Base-by-base conservation (phyloP, 768 basidiomycete species). In the Holtermannia corniformis region DNA sequence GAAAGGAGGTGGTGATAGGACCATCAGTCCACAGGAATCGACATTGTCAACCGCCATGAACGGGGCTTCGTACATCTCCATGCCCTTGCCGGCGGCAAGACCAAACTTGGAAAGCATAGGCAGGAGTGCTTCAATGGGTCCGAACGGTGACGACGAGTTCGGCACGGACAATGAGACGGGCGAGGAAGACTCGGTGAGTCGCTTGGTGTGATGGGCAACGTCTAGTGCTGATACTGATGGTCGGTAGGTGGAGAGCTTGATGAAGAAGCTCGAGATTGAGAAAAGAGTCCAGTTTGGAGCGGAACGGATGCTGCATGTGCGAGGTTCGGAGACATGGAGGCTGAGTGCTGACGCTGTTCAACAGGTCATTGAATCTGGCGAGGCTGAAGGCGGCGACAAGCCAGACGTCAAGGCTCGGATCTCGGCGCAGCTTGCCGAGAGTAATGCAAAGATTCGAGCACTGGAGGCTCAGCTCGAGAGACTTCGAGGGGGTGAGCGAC, bases 281-380 rank as follows among this genome's bases (percentile, higher is more conserved):
- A 81, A 81, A 56, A 78, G 85, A 50, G 88, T 95, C 56, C 88
- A 82, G 68, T 89, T 90, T 71, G 91, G 91, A 11, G 91, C 91
- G 0, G 88, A 92, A 75, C 90, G 86, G 60, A 78, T 96, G 56
- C 75, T 95, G 13, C 81, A 82, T 60, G 83, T 86, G 73, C 73
- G 77, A 26, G 64, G 82, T 40, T 76, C 83, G 82, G 54, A 62
- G 76, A 72, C 11, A 37, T 32, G 49, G 20, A 26, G 11, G 19
- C 44, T 43, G 25, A 22, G 19, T 41, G 37, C 23, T 48, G n/a
- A 41, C 20, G 5, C 43, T 50, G 44, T 52, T 10, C 22, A 19
- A 12, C 47, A 70, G 63, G 68, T 71, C 13, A 62, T 68, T 24
- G 63, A 70, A 40, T 49, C 56, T 5, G 57, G 57, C 23, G 53